A percentile compares a stretch with the other conserved stretches of the same genome.
phyloP scores from a whole-genome alignment of 2,329 filamentous ascomycete genomes.

The Alternaria atra region DNA sequence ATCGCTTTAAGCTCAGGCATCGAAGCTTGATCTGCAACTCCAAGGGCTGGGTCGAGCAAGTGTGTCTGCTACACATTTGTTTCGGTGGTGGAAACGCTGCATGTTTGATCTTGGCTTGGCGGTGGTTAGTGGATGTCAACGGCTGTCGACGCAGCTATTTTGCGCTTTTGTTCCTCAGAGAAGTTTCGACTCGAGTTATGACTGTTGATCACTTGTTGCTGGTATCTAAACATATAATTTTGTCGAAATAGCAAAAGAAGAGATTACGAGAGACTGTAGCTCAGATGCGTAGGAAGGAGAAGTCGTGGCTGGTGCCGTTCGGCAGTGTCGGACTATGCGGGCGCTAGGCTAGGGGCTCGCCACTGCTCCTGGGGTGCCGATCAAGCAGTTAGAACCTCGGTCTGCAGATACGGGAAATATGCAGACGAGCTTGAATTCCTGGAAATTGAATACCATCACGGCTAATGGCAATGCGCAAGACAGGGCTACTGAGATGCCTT shows the following conservation, averaged over 20 bases:
- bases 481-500: no score
- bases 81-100: constrained; percentile 38
- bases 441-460: no score
- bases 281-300: background rate
- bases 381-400: background rate
- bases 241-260: background rate
- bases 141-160: background rate
- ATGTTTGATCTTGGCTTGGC: constrained; percentile 34
- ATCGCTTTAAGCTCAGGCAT: constrained; percentile 17
- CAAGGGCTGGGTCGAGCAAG: constrained; percentile 10
- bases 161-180: background rate
- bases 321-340: constrained; percentile 1
- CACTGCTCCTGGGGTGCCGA: background rate
- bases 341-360: constrained; percentile 2
- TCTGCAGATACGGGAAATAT: background rate
- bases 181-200: background rate
- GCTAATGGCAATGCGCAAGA: no score
- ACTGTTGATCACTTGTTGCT: background rate
- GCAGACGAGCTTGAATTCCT: background rate
- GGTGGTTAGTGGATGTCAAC: constrained; percentile 5
- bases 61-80: constrained; percentile 35
- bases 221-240: background rate
- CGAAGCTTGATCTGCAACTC: constrained; percentile 22
- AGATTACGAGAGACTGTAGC: background rate
- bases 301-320: background rate